Evolutionary conservation across 2,329 filamentous ascomycete species (phyloP), one percentile per base, ranked within the genome.

Genomic region (Penicillium sp.): DNA sequence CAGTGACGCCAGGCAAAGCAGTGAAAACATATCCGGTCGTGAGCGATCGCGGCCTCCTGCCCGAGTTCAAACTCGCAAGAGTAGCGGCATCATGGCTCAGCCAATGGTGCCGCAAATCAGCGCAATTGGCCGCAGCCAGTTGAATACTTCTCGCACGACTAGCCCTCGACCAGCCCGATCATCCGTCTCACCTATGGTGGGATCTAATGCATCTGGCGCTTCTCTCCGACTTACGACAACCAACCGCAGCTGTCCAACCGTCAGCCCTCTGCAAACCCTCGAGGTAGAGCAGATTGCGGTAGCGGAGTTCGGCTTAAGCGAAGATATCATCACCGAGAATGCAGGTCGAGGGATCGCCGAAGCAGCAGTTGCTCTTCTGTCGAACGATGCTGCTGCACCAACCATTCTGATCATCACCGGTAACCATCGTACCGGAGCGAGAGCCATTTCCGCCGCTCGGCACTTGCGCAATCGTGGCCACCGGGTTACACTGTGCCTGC

Each of bases 241-340:
- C 20, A 73, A 74, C 44, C 66, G 72, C 35, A 67, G 67, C 38
- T 81, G 77, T 45, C 73, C 77, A 20, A 73, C 73, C 5, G 69
- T 81, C 32, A 75, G 73, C 30, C 77, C 90, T 4, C 70, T 92
- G 26, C 87, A 94, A 57, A 92, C 95, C 78, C 76, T 94, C 17
- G 90, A 92, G 45, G 77, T 96, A 1, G 92, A 96, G 65, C 89
- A 92, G 55, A 85, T 93, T 39, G 88, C 89, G 0, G 82, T 88
- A 42, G 83, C 85, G 28, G 88, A 95, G 50, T 78, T 93, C 40
- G 88, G 88, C 4, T 72, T 96, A 31, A 85, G 82, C 0, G 87
- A 94, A 59, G 86, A 92, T 36, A 82, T 95, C 62, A 86, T 96
- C 70, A 82, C 86, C 0, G 92, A 96, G 57, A 95, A 90, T 57